Conservation (phyloP, 2,329 filamentous ascomycete genomes). For the Penicillium hesseltinei region DNA sequence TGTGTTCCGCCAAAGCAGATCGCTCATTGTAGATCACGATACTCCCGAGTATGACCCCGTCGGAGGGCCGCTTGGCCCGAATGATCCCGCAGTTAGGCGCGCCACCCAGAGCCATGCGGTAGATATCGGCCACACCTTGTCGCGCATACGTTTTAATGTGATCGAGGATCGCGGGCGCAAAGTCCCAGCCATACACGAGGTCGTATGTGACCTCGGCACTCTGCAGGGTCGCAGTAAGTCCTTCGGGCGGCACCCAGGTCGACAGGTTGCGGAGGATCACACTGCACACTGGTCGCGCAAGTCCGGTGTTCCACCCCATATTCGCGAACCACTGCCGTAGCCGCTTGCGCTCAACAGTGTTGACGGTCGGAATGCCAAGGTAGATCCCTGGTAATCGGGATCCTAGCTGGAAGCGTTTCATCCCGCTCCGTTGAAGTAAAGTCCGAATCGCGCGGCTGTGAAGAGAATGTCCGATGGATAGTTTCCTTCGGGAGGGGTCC, state of each 20-base stretch:
- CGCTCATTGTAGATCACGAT: constrained; percentile 74
- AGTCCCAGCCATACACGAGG: constrained; percentile 75
- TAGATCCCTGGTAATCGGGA: constrained; percentile 81
- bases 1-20: constrained; percentile 65
- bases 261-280: constrained; percentile 71
- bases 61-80: constrained; percentile 69
- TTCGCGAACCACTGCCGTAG: constrained; percentile 82
- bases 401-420: constrained; percentile 80
- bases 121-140: constrained; percentile 77
- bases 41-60: constrained; percentile 69
- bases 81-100: constrained; percentile 75
- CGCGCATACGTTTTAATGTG: constrained; percentile 72
- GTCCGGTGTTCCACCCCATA: constrained; percentile 77
- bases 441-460: constrained; percentile 80
- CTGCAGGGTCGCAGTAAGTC: constrained; percentile 70
- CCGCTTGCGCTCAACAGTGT: constrained; percentile 59
- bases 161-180: constrained; percentile 68
- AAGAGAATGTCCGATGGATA: constrained; percentile 86
- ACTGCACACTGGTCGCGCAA: constrained; percentile 64
- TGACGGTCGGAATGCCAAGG: constrained; percentile 73
- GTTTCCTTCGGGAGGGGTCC: constrained; percentile 77
- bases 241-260: constrained; percentile 73
- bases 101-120: constrained; percentile 70
- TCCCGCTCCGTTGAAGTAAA: constrained; percentile 66
- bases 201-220: constrained; percentile 76